A percentile compares a stretch with the other conserved stretches of the same genome.
Evolutionary conservation across 2,329 filamentous ascomycete species (phyloP).

Genomic region (Xylaria sp.): DNA sequence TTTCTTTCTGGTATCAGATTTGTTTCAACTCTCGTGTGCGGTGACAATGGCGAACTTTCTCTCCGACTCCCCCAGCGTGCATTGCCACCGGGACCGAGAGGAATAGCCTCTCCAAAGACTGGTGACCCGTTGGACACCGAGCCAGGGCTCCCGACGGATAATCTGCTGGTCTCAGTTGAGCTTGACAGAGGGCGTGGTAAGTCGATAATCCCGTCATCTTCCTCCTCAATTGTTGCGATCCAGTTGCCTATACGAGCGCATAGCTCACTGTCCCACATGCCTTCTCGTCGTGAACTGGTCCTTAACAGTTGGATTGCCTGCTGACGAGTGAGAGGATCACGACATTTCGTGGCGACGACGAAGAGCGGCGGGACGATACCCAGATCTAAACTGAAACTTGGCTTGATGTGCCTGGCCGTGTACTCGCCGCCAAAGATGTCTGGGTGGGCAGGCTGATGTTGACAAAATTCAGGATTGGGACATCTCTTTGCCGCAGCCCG

Average conservation of each 20-base stretch:
- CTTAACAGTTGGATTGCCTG: slow-evolving; percentile 71
- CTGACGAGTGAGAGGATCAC: slow-evolving; percentile 65
- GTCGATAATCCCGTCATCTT: slow-evolving; percentile 50
- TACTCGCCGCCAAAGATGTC: slow-evolving; percentile 58
- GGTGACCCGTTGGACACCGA: slow-evolving; percentile 46
- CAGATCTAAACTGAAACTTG: slow-evolving; percentile 71
- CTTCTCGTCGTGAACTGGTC: slow-evolving; percentile 71
- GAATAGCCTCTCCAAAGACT: slow-evolving; percentile 51
- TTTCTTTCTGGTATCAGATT: slow-evolving; percentile 61
- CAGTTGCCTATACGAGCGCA: slow-evolving; percentile 66
- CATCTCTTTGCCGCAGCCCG: slow-evolving; percentile 60
- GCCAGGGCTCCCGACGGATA: slow-evolving; percentile 42
- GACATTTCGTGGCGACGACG: slow-evolving; percentile 74
- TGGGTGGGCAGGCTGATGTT: slow-evolving; percentile 53
- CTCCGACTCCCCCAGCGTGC: slow-evolving; percentile 54
- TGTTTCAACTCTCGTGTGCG: slow-evolving; percentile 39
- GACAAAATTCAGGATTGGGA: slow-evolving; percentile 57
- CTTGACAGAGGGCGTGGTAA: slow-evolving; percentile 46
- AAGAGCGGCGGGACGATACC: slow-evolving; percentile 74
- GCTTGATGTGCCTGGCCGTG: slow-evolving; percentile 64
- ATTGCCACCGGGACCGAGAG: slow-evolving; percentile 58
- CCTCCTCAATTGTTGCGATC: slow-evolving; percentile 67
- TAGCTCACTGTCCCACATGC: slow-evolving; percentile 75
- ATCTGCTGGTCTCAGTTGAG: slow-evolving; percentile 45
- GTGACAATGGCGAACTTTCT: slow-evolving; percentile 40